These are phyloP conservation scores for Paramecium pentaurelia DNA, from an alignment of 73 alveolate genomes.

Conservation along the genomic window DNA sequence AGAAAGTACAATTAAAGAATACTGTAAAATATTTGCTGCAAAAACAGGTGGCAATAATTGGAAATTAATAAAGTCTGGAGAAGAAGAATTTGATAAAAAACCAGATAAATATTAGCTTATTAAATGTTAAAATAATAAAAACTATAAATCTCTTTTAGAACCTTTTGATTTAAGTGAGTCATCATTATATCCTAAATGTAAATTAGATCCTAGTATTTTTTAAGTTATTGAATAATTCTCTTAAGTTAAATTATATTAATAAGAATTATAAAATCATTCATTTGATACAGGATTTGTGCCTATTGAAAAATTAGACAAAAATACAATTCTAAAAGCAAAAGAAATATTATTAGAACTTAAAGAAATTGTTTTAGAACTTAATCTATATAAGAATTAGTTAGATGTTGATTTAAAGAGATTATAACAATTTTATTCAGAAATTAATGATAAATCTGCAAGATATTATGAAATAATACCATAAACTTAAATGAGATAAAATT, in stretches of 20 bases:
- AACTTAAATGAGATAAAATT: conserved; percentile 72
- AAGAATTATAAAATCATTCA: background rate
- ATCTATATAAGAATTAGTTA: conserved; percentile 20
- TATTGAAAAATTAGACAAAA: background rate
- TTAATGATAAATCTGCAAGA: conserved; percentile 79
- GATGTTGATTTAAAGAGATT: conserved; percentile 61
- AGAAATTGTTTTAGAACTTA: conserved; percentile 69
- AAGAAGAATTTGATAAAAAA: conserved; percentile 10
- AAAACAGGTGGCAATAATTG: conserved; percentile 40
- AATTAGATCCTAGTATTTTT: background rate
- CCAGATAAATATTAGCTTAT: background rate
- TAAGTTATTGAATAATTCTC: background rate
- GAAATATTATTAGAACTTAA: conserved; percentile 68
- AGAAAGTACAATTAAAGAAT: conserved; percentile 88
- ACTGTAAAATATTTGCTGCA: conserved; percentile 74
- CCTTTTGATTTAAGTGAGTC: conserved; percentile 26
- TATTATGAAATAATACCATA: conserved; percentile 90
- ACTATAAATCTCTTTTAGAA: background rate
- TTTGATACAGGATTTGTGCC: conserved; percentile 35
- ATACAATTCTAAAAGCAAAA: conserved; percentile 60
- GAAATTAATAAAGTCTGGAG: background rate
- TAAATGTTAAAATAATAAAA: background rate
- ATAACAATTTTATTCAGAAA: conserved; percentile 73
- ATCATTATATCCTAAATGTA: background rate
- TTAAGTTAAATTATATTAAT: conserved; percentile 28